These are phyloP conservation scores for Caryopteris hybrid DNA, from an alignment of 305 asterid genomes.

Conservation along the genomic window DNA sequence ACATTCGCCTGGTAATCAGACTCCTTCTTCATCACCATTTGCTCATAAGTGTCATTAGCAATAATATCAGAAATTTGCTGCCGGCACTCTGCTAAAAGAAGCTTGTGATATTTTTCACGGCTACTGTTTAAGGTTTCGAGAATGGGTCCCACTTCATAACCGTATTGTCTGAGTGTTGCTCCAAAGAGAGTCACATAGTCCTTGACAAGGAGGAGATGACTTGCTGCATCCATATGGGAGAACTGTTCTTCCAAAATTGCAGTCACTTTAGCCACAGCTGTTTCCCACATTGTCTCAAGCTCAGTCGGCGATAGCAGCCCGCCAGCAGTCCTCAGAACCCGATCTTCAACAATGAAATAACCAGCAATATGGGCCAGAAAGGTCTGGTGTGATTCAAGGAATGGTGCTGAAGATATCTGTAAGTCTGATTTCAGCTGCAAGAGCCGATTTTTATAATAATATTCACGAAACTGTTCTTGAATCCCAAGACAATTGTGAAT, in stretches of 20 bases:
- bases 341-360: constrained; percentile 85
- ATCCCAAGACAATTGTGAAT: constrained; percentile 78
- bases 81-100: constrained; percentile 74
- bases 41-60: constrained; percentile 55
- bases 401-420: constrained; percentile 73
- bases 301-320: constrained; percentile 67
- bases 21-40: constrained; percentile 94
- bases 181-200: constrained; percentile 94
- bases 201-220: constrained; percentile 84
- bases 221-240: constrained; percentile 72
- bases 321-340: constrained; percentile 87
- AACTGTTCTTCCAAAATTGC: constrained; percentile 72
- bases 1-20: constrained; percentile 89
- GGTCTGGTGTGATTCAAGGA: constrained; percentile 68
- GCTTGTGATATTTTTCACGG: constrained; percentile 80
- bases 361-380: constrained; percentile 89
- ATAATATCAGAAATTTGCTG: constrained; percentile 59
- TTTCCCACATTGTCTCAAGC: constrained; percentile 95
- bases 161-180: constrained; percentile 79
- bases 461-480: constrained; percentile 72
- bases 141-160: constrained; percentile 73
- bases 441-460: constrained; percentile 70
- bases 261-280: constrained; percentile 66
- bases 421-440: constrained; percentile 86
- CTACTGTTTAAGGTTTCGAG: constrained; percentile 75